phyloP scores from a whole-genome alignment of 192 early-diverging fungal species.

The Entomortierella chlamydospora region DNA sequence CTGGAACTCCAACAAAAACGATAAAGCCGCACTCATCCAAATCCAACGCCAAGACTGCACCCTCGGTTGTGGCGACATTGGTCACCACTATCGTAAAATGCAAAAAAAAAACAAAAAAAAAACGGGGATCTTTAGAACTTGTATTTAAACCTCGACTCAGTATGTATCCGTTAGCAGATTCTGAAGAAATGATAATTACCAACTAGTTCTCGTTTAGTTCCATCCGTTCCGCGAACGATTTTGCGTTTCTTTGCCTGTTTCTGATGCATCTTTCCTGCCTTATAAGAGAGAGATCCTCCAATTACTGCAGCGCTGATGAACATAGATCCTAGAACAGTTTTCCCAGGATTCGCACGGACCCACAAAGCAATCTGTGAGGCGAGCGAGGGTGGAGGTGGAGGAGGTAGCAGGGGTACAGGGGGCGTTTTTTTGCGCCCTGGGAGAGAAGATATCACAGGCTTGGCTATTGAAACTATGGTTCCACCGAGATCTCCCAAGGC shows the following conservation, averaged over 20 bases:
- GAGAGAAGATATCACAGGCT: conserved; percentile 6
- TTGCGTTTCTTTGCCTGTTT: background rate
- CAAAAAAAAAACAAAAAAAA: too few species aligned
- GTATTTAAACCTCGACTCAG: too few species aligned
- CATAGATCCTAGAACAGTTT: background rate
- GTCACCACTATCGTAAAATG: conserved; percentile 2
- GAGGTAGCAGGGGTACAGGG: background rate
- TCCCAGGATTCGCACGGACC: background rate
- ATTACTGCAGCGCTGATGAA: background rate
- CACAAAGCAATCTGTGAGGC: background rate
- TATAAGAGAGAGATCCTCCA: background rate
- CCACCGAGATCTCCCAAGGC: conserved; percentile 1
- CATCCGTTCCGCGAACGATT: background rate
- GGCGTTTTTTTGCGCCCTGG: conserved; percentile 1
- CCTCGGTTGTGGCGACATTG: conserved; percentile 4
- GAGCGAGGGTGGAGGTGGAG: conserved; percentile 3
- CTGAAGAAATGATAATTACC: too few species aligned
- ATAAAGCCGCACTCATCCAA: conserved; percentile 7
- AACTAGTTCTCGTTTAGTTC: conserved; percentile 6
- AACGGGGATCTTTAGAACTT: too few species aligned
- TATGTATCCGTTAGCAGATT: too few species aligned
- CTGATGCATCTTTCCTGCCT: background rate
- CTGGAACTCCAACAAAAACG: conserved; percentile 5
- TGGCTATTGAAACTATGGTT: conserved; percentile 1
- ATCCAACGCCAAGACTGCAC: background rate